Percentiles rank a stretch among this genome's conserved stretches.
These are phyloP conservation scores for Passalora sequoiae DNA, from an alignment of 2,329 filamentous ascomycete genomes.

Conservation along the genomic window DNA sequence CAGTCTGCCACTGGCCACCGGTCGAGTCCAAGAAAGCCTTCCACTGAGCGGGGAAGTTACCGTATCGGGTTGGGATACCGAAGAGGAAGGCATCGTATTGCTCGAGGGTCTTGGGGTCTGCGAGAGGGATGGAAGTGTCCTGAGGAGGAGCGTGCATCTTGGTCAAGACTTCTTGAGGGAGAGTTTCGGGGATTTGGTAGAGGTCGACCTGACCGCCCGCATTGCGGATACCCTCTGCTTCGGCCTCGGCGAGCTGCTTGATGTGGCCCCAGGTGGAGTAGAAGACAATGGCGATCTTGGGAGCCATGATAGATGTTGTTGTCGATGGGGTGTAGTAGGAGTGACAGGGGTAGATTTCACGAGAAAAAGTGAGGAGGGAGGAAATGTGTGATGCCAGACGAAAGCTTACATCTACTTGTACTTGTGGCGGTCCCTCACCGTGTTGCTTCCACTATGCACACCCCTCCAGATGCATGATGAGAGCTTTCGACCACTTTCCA, in stretches of 20 bases:
- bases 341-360: slow-evolving; percentile 1
- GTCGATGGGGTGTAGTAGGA: no score
- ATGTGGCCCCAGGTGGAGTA: slow-evolving; percentile 59
- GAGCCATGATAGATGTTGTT: slow-evolving; percentile 80
- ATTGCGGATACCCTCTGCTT: slow-evolving; percentile 83
- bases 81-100: slow-evolving; percentile 74
- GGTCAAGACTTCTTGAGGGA: slow-evolving; percentile 70
- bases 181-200: slow-evolving; percentile 86
- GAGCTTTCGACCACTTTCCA: slow-evolving; percentile 4
- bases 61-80: slow-evolving; percentile 92
- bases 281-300: slow-evolving; percentile 86
- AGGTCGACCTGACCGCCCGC: slow-evolving; percentile 77
- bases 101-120: slow-evolving; percentile 58
- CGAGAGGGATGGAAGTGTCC: slow-evolving; percentile 57
- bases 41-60: slow-evolving; percentile 96
- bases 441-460: not conserved
- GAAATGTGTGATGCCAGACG: not conserved
- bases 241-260: slow-evolving; percentile 74
- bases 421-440: no score
- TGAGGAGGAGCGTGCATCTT: slow-evolving; percentile 92
- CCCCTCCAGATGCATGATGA: not conserved
- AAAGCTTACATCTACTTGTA: not conserved
- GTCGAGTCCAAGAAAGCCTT: slow-evolving; percentile 78
- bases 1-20: slow-evolving; percentile 74
- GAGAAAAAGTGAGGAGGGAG: not conserved